phyloP scores from a whole-genome alignment of 352 stramenopile genomes.

The Globisporangium rhizosaccharum region DNA sequence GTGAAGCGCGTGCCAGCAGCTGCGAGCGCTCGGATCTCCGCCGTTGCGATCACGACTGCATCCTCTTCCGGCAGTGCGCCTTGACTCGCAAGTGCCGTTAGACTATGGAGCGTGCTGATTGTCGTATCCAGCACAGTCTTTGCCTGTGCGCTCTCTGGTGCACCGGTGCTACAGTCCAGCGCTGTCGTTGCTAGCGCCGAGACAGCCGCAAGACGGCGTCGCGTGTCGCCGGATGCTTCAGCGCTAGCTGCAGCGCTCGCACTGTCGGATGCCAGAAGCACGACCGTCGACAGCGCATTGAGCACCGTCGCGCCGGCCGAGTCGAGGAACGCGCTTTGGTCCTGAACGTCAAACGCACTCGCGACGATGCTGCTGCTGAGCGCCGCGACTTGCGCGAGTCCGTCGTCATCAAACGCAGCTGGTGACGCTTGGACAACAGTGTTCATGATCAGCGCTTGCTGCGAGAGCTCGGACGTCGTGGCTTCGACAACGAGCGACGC shows the following conservation, averaged over 20 bases:
- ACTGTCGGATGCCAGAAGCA: slow-evolving; percentile 19
- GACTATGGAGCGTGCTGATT: slow-evolving; percentile 40
- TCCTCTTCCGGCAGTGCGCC: slow-evolving; percentile 38
- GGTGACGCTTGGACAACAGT: slow-evolving; percentile 37
- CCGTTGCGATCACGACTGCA: slow-evolving; percentile 20
- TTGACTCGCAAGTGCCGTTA: slow-evolving; percentile 47
- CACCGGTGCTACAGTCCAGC: slow-evolving; percentile 7
- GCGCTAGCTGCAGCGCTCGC: background rate
- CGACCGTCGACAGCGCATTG: slow-evolving; percentile 33
- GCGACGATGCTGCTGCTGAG: slow-evolving; percentile 36
- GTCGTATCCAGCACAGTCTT: slow-evolving; percentile 25
- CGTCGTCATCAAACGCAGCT: slow-evolving; percentile 23
- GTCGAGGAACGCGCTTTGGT: slow-evolving; percentile 33
- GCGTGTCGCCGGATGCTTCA: background rate
- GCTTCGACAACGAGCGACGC: slow-evolving; percentile 29
- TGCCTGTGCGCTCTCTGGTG: slow-evolving; percentile 15
- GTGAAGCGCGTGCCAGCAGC: slow-evolving; percentile 24
- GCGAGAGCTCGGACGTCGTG: slow-evolving; percentile 36
- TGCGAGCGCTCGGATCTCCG: slow-evolving; percentile 29
- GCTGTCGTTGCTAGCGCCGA: background rate
- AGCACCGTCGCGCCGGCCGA: slow-evolving; percentile 36
- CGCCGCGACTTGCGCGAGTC: slow-evolving; percentile 29
- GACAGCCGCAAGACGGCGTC: background rate
- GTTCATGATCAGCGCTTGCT: slow-evolving; percentile 42
- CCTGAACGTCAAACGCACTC: slow-evolving; percentile 37